Evolutionary conservation across 2,329 filamentous ascomycete genomes (phyloP), one percentile per base, ranked within the genome.

Genomic region (Aspergillus quadricinctus): DNA sequence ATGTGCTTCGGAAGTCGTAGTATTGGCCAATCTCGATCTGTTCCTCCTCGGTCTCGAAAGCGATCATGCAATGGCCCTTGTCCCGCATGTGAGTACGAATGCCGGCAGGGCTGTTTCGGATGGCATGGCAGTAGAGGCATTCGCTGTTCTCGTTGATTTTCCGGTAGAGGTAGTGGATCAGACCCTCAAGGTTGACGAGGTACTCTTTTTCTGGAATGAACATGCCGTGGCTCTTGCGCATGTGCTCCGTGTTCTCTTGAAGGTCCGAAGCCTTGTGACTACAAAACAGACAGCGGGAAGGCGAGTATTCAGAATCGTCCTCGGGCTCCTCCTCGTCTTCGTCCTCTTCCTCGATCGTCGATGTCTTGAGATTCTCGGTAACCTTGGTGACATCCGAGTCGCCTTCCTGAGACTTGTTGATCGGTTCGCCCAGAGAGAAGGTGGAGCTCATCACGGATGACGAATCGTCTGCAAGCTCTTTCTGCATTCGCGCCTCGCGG

Each of bases 51-150:
- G 87, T 88, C 52, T 88, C 86, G 72, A 93, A 99, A 0, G 91
- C 92, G 64, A 99, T 95, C 83, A 92, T 96, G 82, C 93, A 97
- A 75, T 99, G 94, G 0, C 91, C 89, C 71, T 92, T 93, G 72
- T 99, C 94, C 48, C 91, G 87, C 94, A 99, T 99, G 72, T 99
- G 94, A 0, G 92, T 97, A 70, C 97, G 92, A 27, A 92, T 85
- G 19, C 90, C 93, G 56, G 87, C 86, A 0, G 88, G 81, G 11
- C 87, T 92, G 60, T 87, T 84, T 70, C 94, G 90, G 46, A 88
- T 75, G 73, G 94, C 95, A 70, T 89, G 88, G 71, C 94, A 99
- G 70, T 87, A 92, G 49, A 99, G 75, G 72, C 94, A 99, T 72
- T 96, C 88, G 69, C 91, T 86, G 59, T 88, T 84, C 57, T 91